Evolutionary conservation across 106 monocot genomes (phyloP).

Genomic region (Apostasia shenzhenica): DNA sequence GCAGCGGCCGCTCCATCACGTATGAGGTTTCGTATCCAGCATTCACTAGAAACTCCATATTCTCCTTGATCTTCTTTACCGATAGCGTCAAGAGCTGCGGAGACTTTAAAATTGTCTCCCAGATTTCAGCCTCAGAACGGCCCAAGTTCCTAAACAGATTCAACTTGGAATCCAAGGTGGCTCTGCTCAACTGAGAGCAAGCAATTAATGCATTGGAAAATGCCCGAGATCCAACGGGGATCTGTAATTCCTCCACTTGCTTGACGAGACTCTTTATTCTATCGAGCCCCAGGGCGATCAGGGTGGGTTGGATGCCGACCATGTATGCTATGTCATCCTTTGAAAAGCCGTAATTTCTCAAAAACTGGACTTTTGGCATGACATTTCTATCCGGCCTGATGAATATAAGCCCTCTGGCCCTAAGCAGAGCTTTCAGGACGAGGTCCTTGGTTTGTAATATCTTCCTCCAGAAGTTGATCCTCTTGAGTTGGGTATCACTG

Average conservation of each 20-base stretch:
- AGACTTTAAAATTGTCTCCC: conserved; percentile 5
- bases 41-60: conserved; percentile 18
- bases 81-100: conserved; percentile 13
- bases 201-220: neutral
- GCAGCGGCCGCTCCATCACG: neutral
- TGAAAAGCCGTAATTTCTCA: conserved; percentile 9
- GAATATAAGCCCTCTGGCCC: neutral
- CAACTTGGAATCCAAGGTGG: conserved; percentile 6
- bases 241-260: conserved; percentile 7
- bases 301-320: neutral
- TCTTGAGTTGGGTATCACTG: neutral
- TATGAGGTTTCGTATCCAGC: conserved; percentile 10
- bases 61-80: conserved; percentile 6
- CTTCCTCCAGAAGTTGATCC: conserved; percentile 2
- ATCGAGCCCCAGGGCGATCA: conserved; percentile 2
- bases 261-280: neutral
- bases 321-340: conserved; percentile 5
- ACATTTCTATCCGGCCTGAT: neutral
- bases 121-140: conserved; percentile 14
- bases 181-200: conserved; percentile 1
- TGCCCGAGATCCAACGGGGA: conserved; percentile 1
- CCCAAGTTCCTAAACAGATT: conserved; percentile 10
- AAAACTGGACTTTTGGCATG: conserved; percentile 14
- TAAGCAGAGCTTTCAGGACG: neutral
- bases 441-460: neutral